Evolutionary conservation across 495 filamentous ascomycete genomes (phyloP), one percentile per base, ranked within the genome.

Genomic region (Thozetella sp.): DNA sequence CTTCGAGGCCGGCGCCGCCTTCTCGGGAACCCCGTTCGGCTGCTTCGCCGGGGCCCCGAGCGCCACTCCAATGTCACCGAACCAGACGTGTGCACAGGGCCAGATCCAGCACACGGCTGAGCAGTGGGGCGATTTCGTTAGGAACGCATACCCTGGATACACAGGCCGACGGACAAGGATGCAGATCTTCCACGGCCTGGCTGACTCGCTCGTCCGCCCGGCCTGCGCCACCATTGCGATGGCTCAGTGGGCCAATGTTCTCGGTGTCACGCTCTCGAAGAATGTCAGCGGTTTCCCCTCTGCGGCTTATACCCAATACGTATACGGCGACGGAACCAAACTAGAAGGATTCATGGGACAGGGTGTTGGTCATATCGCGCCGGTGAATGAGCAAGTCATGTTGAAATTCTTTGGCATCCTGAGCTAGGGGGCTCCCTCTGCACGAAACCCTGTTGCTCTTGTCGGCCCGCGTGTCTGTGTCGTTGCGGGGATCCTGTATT

Each of bases 171-270:
- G 80, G 0, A 77, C 85, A 11, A 71, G 76, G 37, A 83, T 88
- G 78, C 80, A 82, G 67, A 79, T 87, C 53, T 74, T 74, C 56
- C 85, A 88, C 59, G 84, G 84, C 12, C 67, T 73, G 15, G 74
- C 71, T 12, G 85, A 88, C 54, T 63, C 56, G 2, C 77, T 83
- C 2, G 75, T 87, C 11, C 65, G 69, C 12, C 77, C 78, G 2
- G 69, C 72, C 63, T 84, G 82, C 64, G 83, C 71, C 53, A 56
- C 74, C 22, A 83, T 85, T 73, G 78, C 76, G 19, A 67, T 84
- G 51, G 84, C 84, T 76, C 80, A 88, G 70, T 88, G 85, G 85
- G 73, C 78, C 3, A 76, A 74, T 19, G 79, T 88, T 1, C 72
- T 83, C 13, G 80, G 77, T 1, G 66, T 75, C 2, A 27, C 53